A percentile compares a stretch with the other conserved stretches of the same genome.
These are phyloP conservation scores for Cercospora nicotianae DNA, from an alignment of 2,329 filamentous ascomycete species.

Conservation along the genomic window DNA sequence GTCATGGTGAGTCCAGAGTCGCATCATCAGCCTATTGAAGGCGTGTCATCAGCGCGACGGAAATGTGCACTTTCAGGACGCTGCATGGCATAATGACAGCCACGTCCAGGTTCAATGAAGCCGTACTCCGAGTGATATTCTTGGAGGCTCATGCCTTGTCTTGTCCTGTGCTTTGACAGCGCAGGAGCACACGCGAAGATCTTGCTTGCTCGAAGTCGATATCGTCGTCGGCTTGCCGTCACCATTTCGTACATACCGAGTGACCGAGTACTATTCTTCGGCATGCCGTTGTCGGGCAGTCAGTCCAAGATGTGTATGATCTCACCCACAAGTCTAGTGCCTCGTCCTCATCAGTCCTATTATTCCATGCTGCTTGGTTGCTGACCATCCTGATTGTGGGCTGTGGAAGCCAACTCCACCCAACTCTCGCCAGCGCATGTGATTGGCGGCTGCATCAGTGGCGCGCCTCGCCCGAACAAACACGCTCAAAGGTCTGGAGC, in stretches of 20 bases:
- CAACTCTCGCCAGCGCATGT: background rate
- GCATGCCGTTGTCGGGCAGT: background rate
- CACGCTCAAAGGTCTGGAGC: conserved; percentile 4
- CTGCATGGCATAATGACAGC: background rate
- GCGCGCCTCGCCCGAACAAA: conserved; percentile 4
- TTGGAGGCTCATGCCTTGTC: background rate
- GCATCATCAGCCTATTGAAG: too few relatives aligned
- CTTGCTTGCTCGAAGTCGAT: background rate
- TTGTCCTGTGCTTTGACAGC: background rate
- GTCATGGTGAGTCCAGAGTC: background rate
- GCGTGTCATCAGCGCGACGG: background rate
- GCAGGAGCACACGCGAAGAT: background rate
- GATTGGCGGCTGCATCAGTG: conserved; percentile 7
- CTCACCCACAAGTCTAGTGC: background rate
- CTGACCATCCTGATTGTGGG: background rate
- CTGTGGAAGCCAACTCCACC: conserved; percentile 7
- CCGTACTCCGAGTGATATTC: background rate
- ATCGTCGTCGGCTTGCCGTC: background rate
- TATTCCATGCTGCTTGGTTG: background rate
- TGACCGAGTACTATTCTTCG: background rate
- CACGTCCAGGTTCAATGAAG: background rate
- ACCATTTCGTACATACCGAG: background rate
- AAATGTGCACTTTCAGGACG: background rate
- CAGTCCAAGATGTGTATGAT: background rate
- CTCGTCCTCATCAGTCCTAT: background rate